These are phyloP conservation scores for Tricholoma saponaceum DNA, from an alignment of 768 basidiomycete species.

Conservation along the genomic window DNA sequence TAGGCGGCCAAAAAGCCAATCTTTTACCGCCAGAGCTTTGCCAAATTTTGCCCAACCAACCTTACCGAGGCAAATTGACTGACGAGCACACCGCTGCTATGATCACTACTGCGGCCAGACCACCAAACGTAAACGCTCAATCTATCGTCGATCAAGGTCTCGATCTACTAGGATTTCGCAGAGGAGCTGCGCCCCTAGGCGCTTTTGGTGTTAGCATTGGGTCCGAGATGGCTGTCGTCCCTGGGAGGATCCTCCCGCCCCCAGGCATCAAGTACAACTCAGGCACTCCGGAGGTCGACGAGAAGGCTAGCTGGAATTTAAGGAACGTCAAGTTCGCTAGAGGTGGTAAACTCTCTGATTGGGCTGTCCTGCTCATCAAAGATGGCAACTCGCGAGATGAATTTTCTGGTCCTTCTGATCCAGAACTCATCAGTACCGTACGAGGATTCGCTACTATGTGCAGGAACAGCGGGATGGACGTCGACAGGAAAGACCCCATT, in stretches of 20 bases:
- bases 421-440: constrained; percentile 41
- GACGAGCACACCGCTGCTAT: constrained; percentile 69
- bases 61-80: constrained; percentile 65
- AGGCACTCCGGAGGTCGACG: constrained; percentile 41
- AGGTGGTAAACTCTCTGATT: constrained; percentile 53
- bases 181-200: constrained; percentile 34
- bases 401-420: constrained; percentile 51
- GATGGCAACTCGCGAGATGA: constrained; percentile 58
- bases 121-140: constrained; percentile 63
- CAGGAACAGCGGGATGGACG: constrained; percentile 54
- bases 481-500: constrained; percentile 33
- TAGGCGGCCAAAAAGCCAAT: constrained; percentile 45
- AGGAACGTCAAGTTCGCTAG: constrained; percentile 57
- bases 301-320: constrained; percentile 78
- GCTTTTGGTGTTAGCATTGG: constrained; percentile 63
- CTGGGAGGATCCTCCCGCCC: constrained; percentile 61
- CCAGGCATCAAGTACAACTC: constrained; percentile 60
- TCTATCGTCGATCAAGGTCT: constrained; percentile 63
- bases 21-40: constrained; percentile 72
- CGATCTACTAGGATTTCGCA: constrained; percentile 51
- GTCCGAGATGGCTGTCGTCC: constrained; percentile 63
- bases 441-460: constrained; percentile 63
- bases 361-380: constrained; percentile 66
- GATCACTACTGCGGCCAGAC: constrained; percentile 68
- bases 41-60: constrained; percentile 62